A percentile compares a stretch with the other conserved stretches of the same genome.
Evolutionary conservation across 177 flowering plant genomes (phyloP).

Genomic region (Telopea speciosissima): DNA sequence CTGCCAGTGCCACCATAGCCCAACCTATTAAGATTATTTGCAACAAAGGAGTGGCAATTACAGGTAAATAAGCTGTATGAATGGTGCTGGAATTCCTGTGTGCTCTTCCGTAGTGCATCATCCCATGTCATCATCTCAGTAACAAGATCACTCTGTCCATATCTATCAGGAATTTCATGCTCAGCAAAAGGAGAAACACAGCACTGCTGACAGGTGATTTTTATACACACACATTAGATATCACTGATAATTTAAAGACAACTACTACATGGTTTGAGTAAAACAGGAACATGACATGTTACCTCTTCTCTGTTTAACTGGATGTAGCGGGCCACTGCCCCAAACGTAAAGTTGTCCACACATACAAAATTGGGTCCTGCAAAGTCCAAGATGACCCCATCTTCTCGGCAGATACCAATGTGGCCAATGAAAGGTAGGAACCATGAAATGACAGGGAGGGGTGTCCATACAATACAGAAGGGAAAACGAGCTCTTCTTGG

Average conservation of each 20-base stretch:
- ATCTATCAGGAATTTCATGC: constrained; percentile 18
- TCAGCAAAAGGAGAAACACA: constrained; percentile 19
- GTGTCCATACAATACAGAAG: constrained; percentile 89
- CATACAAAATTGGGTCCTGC: constrained; percentile 92
- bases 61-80: constrained; percentile 79
- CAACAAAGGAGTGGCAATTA: constrained; percentile 95
- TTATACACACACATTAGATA: not conserved
- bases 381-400: constrained; percentile 91
- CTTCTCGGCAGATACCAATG: constrained; percentile 89
- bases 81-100: constrained; percentile 82
- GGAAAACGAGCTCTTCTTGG: constrained; percentile 77
- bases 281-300: constrained; percentile 3
- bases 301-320: constrained; percentile 70
- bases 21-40: constrained; percentile 69
- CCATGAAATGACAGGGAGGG: constrained; percentile 88
- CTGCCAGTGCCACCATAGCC: constrained; percentile 40
- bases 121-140: constrained; percentile 54
- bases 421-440: constrained; percentile 89
- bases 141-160: constrained; percentile 22
- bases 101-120: constrained; percentile 63
- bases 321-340: constrained; percentile 68
- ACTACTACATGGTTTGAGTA: not conserved
- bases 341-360: constrained; percentile 86
- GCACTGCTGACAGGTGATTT: constrained; percentile 34
- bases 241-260: not conserved